phyloP scores from a whole-genome alignment of 2,329 filamentous ascomycete genomes.

The Monascus ruber region DNA sequence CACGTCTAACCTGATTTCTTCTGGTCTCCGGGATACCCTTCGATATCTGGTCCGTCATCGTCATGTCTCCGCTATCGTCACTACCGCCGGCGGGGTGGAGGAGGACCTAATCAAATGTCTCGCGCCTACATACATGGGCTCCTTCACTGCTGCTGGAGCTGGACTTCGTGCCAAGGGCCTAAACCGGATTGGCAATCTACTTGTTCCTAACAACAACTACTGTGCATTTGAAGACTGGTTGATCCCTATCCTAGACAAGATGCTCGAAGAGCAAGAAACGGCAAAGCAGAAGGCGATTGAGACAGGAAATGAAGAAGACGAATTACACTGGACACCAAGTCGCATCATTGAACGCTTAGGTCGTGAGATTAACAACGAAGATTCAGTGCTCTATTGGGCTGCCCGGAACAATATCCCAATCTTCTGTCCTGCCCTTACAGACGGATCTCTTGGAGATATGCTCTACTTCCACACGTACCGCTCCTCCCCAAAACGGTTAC shows the following conservation, averaged over 20 bases:
- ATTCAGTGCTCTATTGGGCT: slow-evolving; percentile 93
- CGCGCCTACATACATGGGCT: slow-evolving; percentile 81
- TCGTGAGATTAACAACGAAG: slow-evolving; percentile 85
- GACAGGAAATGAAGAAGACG: slow-evolving; percentile 43
- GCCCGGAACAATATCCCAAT: slow-evolving; percentile 94
- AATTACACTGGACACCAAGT: slow-evolving; percentile 84
- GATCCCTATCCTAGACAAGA: slow-evolving; percentile 82
- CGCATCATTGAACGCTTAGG: slow-evolving; percentile 84
- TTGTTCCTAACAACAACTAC: slow-evolving; percentile 96
- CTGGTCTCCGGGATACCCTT: slow-evolving; percentile 79
- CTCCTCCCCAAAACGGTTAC: slow-evolving; percentile 65
- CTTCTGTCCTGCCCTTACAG: slow-evolving; percentile 91
- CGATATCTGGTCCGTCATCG: slow-evolving; percentile 88
- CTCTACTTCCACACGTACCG: slow-evolving; percentile 97
- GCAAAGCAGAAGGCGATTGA: slow-evolving; percentile 46
- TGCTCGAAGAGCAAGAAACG: slow-evolving; percentile 87
- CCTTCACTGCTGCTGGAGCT: slow-evolving; percentile 67
- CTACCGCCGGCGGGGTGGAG: slow-evolving; percentile 88
- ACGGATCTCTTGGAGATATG: slow-evolving; percentile 95
- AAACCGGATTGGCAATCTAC: slow-evolving; percentile 89
- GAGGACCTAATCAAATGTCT: slow-evolving; percentile 99
- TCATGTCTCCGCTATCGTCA: slow-evolving; percentile 87
- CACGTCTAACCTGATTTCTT: slow-evolving; percentile 95
- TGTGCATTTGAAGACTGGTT: slow-evolving; percentile 98
- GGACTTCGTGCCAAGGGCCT: slow-evolving; percentile 72